Conservation (phyloP, 1,139 yeast species). For the Debaryomyces udenii region DNA sequence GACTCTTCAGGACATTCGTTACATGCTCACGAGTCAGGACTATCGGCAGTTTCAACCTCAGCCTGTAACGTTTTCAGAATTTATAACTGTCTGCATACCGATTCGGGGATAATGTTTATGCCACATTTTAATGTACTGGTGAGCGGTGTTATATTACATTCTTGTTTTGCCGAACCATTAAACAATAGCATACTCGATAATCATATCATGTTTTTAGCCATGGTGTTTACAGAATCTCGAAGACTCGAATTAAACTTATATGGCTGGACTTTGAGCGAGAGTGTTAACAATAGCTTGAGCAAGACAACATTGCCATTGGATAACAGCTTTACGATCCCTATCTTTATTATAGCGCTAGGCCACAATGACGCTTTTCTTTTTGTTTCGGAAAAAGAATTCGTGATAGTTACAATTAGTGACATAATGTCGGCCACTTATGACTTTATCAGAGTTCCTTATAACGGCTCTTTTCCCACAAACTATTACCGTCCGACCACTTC, state of each 20-base stretch:
- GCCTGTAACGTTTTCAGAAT: constrained; percentile 42
- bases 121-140: constrained; percentile 44
- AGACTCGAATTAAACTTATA: constrained; percentile 42
- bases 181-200: constrained; percentile 26
- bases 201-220: constrained; percentile 38
- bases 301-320: constrained; percentile 37
- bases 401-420: constrained; percentile 43
- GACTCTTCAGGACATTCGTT: constrained; percentile 40
- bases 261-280: constrained; percentile 45
- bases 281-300: constrained; percentile 23
- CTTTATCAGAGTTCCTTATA: constrained; percentile 24
- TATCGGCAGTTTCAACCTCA: constrained; percentile 43
- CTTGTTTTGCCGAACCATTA: constrained; percentile 47
- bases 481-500: constrained; percentile 30
- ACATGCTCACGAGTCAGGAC: constrained; percentile 40
- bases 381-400: constrained; percentile 30
- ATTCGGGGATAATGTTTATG: constrained; percentile 40
- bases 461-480: constrained; percentile 42
- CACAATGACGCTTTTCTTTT: constrained; percentile 38
- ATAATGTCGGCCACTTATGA: constrained; percentile 50
- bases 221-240: constrained; percentile 39
- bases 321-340: constrained; percentile 42
- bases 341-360: constrained; percentile 41
- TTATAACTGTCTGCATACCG: constrained; percentile 37
- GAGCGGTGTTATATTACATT: constrained; percentile 44